Evolutionary conservation across 2,329 filamentous ascomycete genomes (phyloP), one percentile per base, ranked within the genome.

Genomic region (Aspergillus sp.): DNA sequence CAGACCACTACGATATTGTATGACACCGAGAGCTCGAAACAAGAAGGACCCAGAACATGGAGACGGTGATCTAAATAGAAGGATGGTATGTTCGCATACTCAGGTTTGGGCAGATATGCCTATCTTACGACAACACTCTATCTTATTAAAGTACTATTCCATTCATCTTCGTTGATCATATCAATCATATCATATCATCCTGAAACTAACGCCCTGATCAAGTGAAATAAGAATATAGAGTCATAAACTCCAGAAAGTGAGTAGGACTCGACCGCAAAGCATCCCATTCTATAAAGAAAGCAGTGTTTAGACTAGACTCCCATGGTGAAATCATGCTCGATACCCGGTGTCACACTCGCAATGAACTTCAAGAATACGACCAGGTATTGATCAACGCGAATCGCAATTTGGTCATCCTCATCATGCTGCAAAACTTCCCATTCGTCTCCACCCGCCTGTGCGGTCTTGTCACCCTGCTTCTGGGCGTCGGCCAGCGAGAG

Each of bases 261-360:
- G 12, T 33, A 35, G 8, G 17, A n/a, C 27, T 3, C 31, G 14
- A 23, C 12, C 11, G 45, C 5, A 37, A 12, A 8, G 27, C 2
- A 48, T 11, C 17, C 11, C 31, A 47, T 35, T 35, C n/a, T 33
- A 35, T 37, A 15, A 37, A 14, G 35, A 37, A n/a, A 37, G 3
- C 9, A 35, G 5, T 11, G 45, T n/a, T 31, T 31, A 31, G 4
- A 51, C 81, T 81, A 96, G 40, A 96, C 88, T 6, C 91, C 90
- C 92, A 97, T 97, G 1, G 93, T 98, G 74, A 96, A 97, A 73
- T 98, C 93, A 75, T 97, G 91, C 77, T 98, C 93, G 75, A 99
- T 98, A 48, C 93, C 93, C 6, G 95, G 95, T 15, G 93, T 98
- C 45, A 99, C 95, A 68, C 89, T 95, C 35, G 89, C 87, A 80